These are phyloP conservation scores for Aspergillus sp. DNA, from an alignment of 2,329 filamentous ascomycete genomes.

Conservation along the genomic window DNA sequence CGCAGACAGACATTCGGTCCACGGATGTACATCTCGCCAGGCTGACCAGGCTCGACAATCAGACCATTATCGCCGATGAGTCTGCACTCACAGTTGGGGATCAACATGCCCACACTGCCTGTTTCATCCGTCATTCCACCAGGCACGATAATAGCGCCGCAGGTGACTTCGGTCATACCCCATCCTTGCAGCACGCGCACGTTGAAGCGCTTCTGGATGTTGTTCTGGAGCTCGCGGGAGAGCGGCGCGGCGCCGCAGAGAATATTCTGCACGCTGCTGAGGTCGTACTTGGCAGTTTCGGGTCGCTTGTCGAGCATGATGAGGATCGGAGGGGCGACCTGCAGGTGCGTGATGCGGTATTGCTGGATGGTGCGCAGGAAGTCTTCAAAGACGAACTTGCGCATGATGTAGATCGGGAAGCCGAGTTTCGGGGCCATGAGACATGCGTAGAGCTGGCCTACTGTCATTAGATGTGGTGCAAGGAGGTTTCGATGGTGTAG, in stretches of 20 bases:
- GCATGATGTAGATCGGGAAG: slow-evolving; percentile 57
- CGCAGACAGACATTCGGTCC: slow-evolving; percentile 24
- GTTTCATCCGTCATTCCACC: slow-evolving; percentile 39
- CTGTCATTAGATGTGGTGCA: not conserved
- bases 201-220: slow-evolving; percentile 46
- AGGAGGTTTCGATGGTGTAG: no score
- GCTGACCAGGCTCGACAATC: slow-evolving; percentile 48
- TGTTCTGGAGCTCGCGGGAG: slow-evolving; percentile 42
- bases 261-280: slow-evolving; percentile 50
- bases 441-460: slow-evolving; percentile 41
- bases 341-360: slow-evolving; percentile 54
- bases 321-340: slow-evolving; percentile 58
- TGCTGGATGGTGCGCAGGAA: slow-evolving; percentile 53
- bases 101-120: slow-evolving; percentile 53
- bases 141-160: slow-evolving; percentile 45
- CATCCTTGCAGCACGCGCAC: slow-evolving; percentile 53
- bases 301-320: slow-evolving; percentile 59
- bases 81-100: slow-evolving; percentile 55
- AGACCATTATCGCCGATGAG: slow-evolving; percentile 55
- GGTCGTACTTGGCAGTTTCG: slow-evolving; percentile 56
- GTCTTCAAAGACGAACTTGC: slow-evolving; percentile 54
- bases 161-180: slow-evolving; percentile 61
- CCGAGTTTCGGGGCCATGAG: slow-evolving; percentile 46
- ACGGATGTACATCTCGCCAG: slow-evolving; percentile 37
- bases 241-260: slow-evolving; percentile 56